phyloP scores from a whole-genome alignment of 139 green algal genomes.

The Volvox reticuliferus region DNA sequence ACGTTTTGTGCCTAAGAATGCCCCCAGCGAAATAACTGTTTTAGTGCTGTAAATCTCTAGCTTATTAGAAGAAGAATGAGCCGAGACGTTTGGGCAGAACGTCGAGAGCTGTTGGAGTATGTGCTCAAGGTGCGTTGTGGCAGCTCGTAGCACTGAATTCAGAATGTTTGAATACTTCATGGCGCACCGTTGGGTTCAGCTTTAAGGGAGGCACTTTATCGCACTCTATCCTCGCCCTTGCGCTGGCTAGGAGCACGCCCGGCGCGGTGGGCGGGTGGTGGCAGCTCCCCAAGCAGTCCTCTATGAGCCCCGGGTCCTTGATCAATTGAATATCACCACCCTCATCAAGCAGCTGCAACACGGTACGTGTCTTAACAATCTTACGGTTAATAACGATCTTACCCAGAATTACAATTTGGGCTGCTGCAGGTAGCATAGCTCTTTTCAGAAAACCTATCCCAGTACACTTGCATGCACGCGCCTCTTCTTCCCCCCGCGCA shows the following conservation, averaged over 20 bases:
- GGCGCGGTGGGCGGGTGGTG: slow-evolving; percentile 17
- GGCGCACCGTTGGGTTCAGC: no score
- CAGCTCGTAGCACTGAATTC: no score
- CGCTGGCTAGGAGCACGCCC: slow-evolving; percentile 24
- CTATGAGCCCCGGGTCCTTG: slow-evolving; percentile 15
- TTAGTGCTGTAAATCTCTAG: background rate
- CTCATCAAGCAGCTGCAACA: slow-evolving; percentile 3
- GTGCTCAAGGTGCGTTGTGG: slow-evolving; percentile 35
- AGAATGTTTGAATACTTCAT: no score
- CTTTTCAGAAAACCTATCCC: no score
- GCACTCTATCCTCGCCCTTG: no score
- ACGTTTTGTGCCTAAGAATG: no score
- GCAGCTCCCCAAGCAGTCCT: background rate
- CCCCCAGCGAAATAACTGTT: no score
- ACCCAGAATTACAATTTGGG: no score
- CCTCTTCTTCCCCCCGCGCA: no score
- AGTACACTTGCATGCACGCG: no score
- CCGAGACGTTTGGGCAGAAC: slow-evolving; percentile 31
- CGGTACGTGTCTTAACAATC: background rate
- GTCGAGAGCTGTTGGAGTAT: slow-evolving; percentile 38
- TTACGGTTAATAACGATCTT: background rate
- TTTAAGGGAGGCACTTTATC: no score
- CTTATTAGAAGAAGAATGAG: background rate
- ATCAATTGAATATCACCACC: background rate
- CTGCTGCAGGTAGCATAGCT: no score